phyloP scores from a whole-genome alignment of 345 rosid species.

The Populus tremula region DNA sequence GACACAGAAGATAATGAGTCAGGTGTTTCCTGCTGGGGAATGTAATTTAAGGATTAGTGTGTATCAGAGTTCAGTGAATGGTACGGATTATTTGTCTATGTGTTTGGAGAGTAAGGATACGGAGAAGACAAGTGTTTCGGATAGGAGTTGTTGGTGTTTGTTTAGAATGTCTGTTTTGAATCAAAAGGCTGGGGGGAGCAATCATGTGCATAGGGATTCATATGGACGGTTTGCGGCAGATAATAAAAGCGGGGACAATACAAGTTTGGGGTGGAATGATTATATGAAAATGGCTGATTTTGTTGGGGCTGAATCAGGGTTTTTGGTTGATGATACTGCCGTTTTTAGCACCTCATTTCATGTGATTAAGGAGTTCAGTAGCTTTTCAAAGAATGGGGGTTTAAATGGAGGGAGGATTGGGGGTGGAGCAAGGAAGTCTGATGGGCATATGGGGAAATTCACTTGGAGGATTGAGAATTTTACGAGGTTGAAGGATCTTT shows the following conservation, averaged over 20 bases:
- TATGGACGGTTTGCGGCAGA: slow-evolving; percentile 94
- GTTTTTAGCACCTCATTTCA: slow-evolving; percentile 91
- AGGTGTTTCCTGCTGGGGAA: slow-evolving; percentile 95
- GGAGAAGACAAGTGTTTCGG: slow-evolving; percentile 59
- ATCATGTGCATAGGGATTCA: slow-evolving; percentile 88
- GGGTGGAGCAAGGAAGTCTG: slow-evolving; percentile 72
- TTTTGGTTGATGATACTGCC: slow-evolving; percentile 77
- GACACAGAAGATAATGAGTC: slow-evolving; percentile 98
- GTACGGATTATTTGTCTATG: slow-evolving; percentile 84
- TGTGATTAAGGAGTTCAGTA: slow-evolving; percentile 79
- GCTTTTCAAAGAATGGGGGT: slow-evolving; percentile 66
- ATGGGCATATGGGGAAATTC: slow-evolving; percentile 86
- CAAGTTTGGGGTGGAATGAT: slow-evolving; percentile 97
- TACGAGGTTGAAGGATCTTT: slow-evolving; percentile 82
- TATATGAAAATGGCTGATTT: slow-evolving; percentile 94
- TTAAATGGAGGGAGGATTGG: slow-evolving; percentile 58
- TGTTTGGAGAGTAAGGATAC: slow-evolving; percentile 97
- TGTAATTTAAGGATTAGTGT: slow-evolving; percentile 92
- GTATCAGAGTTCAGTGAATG: slow-evolving; percentile 80
- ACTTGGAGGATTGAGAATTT: slow-evolving; percentile 92
- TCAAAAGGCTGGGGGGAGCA: slow-evolving; percentile 74
- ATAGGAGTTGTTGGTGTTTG: slow-evolving; percentile 98
- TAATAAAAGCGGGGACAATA: slow-evolving; percentile 92
- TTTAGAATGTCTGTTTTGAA: slow-evolving; percentile 94
- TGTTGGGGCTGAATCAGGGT: slow-evolving; percentile 66